phyloP scores from a whole-genome alignment of 1,284 basidiomycete species.

The Neonothopanus nambi region DNA sequence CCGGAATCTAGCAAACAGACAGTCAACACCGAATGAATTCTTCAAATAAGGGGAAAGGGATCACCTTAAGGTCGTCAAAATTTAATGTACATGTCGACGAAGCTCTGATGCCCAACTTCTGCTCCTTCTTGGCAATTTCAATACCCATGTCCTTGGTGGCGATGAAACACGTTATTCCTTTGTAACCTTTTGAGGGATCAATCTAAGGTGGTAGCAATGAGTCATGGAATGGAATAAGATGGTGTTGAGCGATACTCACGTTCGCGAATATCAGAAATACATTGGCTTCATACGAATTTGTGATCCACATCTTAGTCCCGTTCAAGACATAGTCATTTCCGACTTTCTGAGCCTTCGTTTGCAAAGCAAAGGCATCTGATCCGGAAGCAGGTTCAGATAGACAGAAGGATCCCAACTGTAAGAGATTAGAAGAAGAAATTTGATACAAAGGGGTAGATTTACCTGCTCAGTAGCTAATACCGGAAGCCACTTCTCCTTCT shows the following conservation, averaged over 20 bases:
- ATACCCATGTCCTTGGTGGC: conserved; percentile 97
- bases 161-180: conserved; percentile 97
- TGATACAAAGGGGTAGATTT: conserved; percentile 19
- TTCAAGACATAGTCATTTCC: conserved; percentile 85
- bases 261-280: conserved; percentile 96
- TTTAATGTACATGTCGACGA: conserved; percentile 97
- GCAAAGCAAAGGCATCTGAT: conserved; percentile 96
- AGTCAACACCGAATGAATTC: not conserved
- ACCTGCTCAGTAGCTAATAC: conserved; percentile 80
- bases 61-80: conserved; percentile 87
- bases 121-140: conserved; percentile 97
- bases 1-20: conserved; percentile 53
- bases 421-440: conserved; percentile 2
- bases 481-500: conserved; percentile 90
- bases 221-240: not conserved
- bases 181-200: conserved; percentile 95
- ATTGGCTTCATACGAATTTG: conserved; percentile 95
- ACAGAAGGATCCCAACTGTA: conserved; percentile 93
- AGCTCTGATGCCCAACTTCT: conserved; percentile 96
- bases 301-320: conserved; percentile 99
- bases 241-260: conserved; percentile 36
- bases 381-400: conserved; percentile 92
- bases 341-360: conserved; percentile 89
- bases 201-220: conserved; percentile 40
- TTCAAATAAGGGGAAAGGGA: not conserved